Base-by-base conservation (phyloP, 345 rosid species). In the Eucalyptus coolabah region DNA sequence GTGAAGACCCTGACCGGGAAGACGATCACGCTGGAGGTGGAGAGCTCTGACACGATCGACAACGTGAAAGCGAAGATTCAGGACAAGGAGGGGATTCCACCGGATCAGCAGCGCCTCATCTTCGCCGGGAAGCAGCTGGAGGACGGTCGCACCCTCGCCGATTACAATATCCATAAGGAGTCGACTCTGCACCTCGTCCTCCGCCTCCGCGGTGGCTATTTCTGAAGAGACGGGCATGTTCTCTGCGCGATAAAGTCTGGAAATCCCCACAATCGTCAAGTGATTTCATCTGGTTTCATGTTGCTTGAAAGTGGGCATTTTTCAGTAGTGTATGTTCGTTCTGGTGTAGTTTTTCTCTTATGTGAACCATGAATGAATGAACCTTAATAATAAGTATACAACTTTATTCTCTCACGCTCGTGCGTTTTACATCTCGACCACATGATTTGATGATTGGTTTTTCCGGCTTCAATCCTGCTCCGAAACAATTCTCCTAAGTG, bases 1-100 rank as follows among this genome's bases (percentile, higher is more conserved):
- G 89, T 88, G 0, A 88, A 88, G 86, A 88, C 89, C 47, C 86
- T 88, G 23, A 88, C 89, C 5, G 89, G 89, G 63, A 88, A 88
- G 56, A 88, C 86, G 2, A 88, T 88, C 34, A 88, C 89, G 19
- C 86, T 88, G 60, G 89, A 88, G 50, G 89, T 88, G 17, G 89
- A 88, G 89, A 88, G 89, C 65, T 88, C 89, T 6, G 89, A 88
- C 86, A 88, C 89, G 23, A 88, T 88, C 16, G 89, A 88, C n/a
- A 88, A 88, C 19, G 89, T 88, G 67, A 88, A 88, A 69, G 65
- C 89, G 2, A 88, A 88, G 40, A 88, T 88, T 49, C 89, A 77
- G 67, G 89, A 88, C 37, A 88, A 88, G 89, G 89, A 88, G 86
- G 89, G 89, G 16, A 88, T 88, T 7, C 89, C 86, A 19, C 89